Evolutionary conservation across 73 alveolate species (phyloP).

Genomic region (Tetrahymena elliotti): DNA sequence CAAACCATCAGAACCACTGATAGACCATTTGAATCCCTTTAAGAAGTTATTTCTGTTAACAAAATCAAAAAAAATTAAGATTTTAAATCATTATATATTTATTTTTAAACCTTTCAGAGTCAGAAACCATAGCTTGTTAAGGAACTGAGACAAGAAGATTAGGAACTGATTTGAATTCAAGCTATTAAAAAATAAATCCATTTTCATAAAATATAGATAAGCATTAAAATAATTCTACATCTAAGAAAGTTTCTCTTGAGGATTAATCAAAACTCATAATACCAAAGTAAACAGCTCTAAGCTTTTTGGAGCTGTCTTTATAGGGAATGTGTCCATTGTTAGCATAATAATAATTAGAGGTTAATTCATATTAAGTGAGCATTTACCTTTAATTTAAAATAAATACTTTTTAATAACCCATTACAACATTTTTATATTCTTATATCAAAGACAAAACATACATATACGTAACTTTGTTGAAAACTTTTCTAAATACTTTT

Average conservation of each 20-base stretch:
- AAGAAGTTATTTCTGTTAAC: conserved; percentile 32
- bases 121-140: conserved; percentile 15
- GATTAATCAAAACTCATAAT: conserved; percentile 15
- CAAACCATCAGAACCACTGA: conserved; percentile 28
- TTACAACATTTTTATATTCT: neutral
- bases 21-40: conserved; percentile 34
- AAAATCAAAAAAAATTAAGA: no score
- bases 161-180: conserved; percentile 31
- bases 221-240: neutral
- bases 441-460: neutral
- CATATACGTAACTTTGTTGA: neutral
- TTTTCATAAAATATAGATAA: neutral
- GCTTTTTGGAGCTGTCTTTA: neutral
- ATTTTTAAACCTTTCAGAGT: neutral
- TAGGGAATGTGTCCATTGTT: neutral
- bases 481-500: neutral
- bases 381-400: neutral
- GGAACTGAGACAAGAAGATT: conserved; percentile 34
- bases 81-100: neutral
- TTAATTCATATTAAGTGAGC: neutral
- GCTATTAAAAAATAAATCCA: neutral
- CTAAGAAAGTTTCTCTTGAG: neutral
- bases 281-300: conserved; percentile 40
- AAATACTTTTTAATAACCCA: neutral
- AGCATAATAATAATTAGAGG: neutral